Base-by-base conservation (phyloP, 78 protist genomes). In the Creolimax fragrantissima region DNA sequence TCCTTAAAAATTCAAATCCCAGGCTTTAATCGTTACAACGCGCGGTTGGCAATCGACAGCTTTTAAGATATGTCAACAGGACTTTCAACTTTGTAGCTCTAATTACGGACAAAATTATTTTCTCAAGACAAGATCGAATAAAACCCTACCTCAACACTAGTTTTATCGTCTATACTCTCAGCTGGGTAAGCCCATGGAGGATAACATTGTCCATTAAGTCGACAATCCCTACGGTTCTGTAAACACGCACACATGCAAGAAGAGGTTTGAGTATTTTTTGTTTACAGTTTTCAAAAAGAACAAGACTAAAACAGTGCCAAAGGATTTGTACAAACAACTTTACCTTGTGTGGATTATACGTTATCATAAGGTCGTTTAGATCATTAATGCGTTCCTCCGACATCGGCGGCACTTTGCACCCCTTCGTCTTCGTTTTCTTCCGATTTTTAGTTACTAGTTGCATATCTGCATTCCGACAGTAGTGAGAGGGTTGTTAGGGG, bases 181-280 rank as follows among this genome's bases (percentile, higher is more conserved):
- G 90, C 44, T 6, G 7, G 11, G 7, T 88, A 88, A 11, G 45
- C 90, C 90, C 90, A 88, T 43, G 90, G 90, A 35, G 90, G 90
- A 41, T 35, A 11, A 6, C 35, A 6, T 1, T 17, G 7, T 36
- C 2, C 86, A 24, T 83, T 11, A 6, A 83, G 44, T 41, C 86
- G 35, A 32, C 7, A 6, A 6, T 83, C 86, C 7, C 86, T 83
- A 32, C 74, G 74, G 24, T 58, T 58, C 74, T 58, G 24, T 32
- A n/a, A 32, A 58, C 11, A 58, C 24, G 24, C 11, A 58, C 11
- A 58, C 11, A 58, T 24, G 74, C 11, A 58, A 58, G 24, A 24
- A 24, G 74, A 58, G 74, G 24, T n/a, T n/a, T n/a, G n/a, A n/a
- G n/a, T n/a, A n/a, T n/a, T n/a, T n/a, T n/a, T n/a, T n/a, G n/a